Conservation (phyloP, 2,329 filamentous ascomycete genomes). For the Pseudocercospora macadamiae region DNA sequence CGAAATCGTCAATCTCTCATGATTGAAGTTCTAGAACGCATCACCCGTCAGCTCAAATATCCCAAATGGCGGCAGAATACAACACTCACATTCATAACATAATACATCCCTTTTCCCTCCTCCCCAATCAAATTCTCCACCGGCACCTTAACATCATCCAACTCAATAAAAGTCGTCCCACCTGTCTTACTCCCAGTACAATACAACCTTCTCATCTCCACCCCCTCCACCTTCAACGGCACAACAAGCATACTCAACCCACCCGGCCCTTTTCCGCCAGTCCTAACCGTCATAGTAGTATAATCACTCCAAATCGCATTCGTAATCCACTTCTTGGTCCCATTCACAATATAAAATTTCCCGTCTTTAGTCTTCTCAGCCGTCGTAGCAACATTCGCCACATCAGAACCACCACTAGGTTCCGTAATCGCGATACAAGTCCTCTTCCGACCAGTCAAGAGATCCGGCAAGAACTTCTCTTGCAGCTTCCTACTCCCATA, state of each 20-base stretch:
- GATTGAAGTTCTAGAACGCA: conserved; percentile 27
- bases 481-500: conserved; percentile 65
- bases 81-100: conserved; percentile 46
- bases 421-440: conserved; percentile 78
- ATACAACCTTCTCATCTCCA: conserved; percentile 67
- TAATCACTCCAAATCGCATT: conserved; percentile 72
- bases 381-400: conserved; percentile 71
- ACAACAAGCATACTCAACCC: conserved; percentile 27
- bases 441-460: conserved; percentile 67
- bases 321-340: conserved; percentile 78
- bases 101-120: conserved; percentile 73
- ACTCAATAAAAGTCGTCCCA: conserved; percentile 73
- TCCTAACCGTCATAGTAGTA: conserved; percentile 65
- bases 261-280: conserved; percentile 52
- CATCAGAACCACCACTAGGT: conserved; percentile 71
- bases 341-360: conserved; percentile 70
- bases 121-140: conserved; percentile 68
- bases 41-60: conserved; percentile 30
- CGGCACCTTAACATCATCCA: conserved; percentile 73
- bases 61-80: neutral
- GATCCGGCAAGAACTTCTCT: conserved; percentile 66
- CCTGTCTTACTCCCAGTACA: conserved; percentile 65
- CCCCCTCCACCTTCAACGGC: conserved; percentile 57
- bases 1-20: conserved; percentile 62
- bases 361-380: conserved; percentile 65